Percentiles rank a stretch among this genome's conserved stretches.
phyloP scores from a whole-genome alignment of 2,329 filamentous ascomycete species.

The Exophiala aquamarina region DNA sequence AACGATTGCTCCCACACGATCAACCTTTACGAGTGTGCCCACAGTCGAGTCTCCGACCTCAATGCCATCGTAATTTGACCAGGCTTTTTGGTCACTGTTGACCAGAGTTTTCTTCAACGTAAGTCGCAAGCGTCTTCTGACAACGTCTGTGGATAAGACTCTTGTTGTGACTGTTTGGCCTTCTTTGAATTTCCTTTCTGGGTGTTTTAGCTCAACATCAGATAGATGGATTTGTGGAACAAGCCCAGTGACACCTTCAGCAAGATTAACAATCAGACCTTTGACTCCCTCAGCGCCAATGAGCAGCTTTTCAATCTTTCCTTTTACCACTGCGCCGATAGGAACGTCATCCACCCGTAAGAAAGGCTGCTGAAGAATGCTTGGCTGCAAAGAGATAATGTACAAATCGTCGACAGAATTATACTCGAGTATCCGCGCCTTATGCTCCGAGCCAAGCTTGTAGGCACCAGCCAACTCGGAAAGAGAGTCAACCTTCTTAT shows the following conservation, averaged over 20 bases:
- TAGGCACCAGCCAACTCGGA: constrained; percentile 75
- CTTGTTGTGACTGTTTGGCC: constrained; percentile 81
- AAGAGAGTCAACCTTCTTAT: constrained; percentile 82
- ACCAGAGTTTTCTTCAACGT: constrained; percentile 94
- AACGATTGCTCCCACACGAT: constrained; percentile 77
- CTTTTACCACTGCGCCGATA: constrained; percentile 76
- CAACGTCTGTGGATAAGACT: constrained; percentile 75
- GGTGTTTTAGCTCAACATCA: constrained; percentile 83
- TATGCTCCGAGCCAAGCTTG: constrained; percentile 75
- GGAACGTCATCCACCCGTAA: constrained; percentile 88
- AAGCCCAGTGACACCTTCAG: constrained; percentile 84
- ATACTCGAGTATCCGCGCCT: constrained; percentile 80
- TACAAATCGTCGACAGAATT: constrained; percentile 84
- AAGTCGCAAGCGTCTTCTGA: constrained; percentile 76
- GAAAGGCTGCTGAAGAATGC: constrained; percentile 81
- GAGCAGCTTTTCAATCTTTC: constrained; percentile 80
- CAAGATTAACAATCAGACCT: constrained; percentile 78
- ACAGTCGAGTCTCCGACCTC: constrained; percentile 73
- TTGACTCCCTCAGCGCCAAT: constrained; percentile 75
- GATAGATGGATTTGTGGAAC: constrained; percentile 86
- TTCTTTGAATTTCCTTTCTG: constrained; percentile 93
- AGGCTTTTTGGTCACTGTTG: constrained; percentile 79
- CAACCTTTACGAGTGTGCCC: constrained; percentile 82
- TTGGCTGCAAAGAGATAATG: constrained; percentile 79
- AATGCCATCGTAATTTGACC: constrained; percentile 75